A percentile compares a stretch with the other conserved stretches of the same genome.
These are phyloP conservation scores for Thermothelomyces thermophilus DNA, from an alignment of 2,329 filamentous ascomycete species.

Conservation along the genomic window DNA sequence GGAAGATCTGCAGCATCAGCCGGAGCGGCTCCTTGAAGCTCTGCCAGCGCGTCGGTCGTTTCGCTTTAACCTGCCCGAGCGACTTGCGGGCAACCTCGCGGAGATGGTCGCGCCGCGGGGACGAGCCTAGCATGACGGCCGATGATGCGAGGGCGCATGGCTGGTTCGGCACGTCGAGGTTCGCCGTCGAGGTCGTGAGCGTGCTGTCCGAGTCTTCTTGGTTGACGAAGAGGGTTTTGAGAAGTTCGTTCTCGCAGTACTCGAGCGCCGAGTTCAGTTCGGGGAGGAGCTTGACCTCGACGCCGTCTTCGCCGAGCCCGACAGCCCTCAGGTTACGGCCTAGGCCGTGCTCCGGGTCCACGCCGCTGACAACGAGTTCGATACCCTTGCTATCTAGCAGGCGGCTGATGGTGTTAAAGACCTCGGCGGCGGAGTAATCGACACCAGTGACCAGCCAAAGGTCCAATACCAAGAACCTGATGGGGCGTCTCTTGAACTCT, in stretches of 20 bases:
- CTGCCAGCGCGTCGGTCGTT: slow-evolving; percentile 64
- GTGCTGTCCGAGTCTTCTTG: slow-evolving; percentile 53
- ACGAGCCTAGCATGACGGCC: slow-evolving; percentile 54
- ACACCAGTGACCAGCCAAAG: slow-evolving; percentile 84
- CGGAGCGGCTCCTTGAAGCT: slow-evolving; percentile 85
- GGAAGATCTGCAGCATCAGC: slow-evolving; percentile 91
- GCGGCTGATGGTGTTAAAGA: slow-evolving; percentile 86
- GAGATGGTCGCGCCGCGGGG: slow-evolving; percentile 72
- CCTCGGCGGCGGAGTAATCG: slow-evolving; percentile 94
- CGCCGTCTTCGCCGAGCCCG: slow-evolving; percentile 67
- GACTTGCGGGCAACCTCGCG: slow-evolving; percentile 71
- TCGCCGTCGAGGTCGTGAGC: slow-evolving; percentile 38
- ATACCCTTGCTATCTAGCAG: slow-evolving; percentile 72
- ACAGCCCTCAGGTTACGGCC: slow-evolving; percentile 76
- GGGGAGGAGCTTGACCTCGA: slow-evolving; percentile 73
- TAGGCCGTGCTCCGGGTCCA: slow-evolving; percentile 68
- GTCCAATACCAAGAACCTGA: slow-evolving; percentile 85
- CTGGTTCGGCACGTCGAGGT: slow-evolving; percentile 43
- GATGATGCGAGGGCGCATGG: slow-evolving; percentile 19
- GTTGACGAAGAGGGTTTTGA: slow-evolving; percentile 70
- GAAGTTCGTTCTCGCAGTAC: slow-evolving; percentile 87
- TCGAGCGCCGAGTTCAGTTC: slow-evolving; percentile 91
- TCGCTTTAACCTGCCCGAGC: slow-evolving; percentile 58
- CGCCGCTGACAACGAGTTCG: slow-evolving; percentile 73
- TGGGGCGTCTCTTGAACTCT: slow-evolving; percentile 67